phyloP scores from a whole-genome alignment of 305 asterid species.

The Rubia occidens region DNA sequence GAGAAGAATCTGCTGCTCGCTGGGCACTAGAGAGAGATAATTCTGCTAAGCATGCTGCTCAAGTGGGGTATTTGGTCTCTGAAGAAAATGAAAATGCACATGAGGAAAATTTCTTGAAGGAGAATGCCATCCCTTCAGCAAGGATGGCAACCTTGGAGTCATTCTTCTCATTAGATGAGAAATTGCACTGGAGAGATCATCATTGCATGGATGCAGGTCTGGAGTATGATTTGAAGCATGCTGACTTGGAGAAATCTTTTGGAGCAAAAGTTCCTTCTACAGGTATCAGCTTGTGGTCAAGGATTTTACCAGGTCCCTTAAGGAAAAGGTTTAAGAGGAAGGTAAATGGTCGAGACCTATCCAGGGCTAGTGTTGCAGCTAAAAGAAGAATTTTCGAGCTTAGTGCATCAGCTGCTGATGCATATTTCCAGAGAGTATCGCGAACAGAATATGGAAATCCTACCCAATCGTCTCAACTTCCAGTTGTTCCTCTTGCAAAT shows the following conservation, averaged over 20 bases:
- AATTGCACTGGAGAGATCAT: conserved; percentile 87
- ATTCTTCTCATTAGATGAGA: conserved; percentile 62
- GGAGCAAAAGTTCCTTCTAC: conserved; percentile 56
- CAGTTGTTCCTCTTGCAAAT: conserved; percentile 24
- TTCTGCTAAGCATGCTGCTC: conserved; percentile 69
- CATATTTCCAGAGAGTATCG: conserved; percentile 41
- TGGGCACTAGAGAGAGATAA: conserved; percentile 79
- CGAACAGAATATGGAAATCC: conserved; percentile 28
- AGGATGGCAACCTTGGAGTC: conserved; percentile 51
- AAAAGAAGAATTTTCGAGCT: conserved; percentile 76
- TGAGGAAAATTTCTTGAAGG: conserved; percentile 48
- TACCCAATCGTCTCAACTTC: conserved; percentile 30
- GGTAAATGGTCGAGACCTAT: conserved; percentile 55
- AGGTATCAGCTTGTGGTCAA: conserved; percentile 54
- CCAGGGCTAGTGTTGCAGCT: conserved; percentile 41
- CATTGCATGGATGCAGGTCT: conserved; percentile 96
- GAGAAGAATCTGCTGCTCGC: conserved; percentile 65
- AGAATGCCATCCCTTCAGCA: conserved; percentile 35
- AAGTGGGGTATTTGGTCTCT: conserved; percentile 59
- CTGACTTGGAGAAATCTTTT: conserved; percentile 92
- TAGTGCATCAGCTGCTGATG: conserved; percentile 75
- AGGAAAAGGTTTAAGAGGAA: conserved; percentile 61
- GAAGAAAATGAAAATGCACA: conserved; percentile 37
- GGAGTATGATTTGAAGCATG: conserved; percentile 91
- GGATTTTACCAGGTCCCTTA: conserved; percentile 47